Conservation (phyloP, 2,329 filamentous ascomycete species). For the Sclerotinia subarctica region DNA sequence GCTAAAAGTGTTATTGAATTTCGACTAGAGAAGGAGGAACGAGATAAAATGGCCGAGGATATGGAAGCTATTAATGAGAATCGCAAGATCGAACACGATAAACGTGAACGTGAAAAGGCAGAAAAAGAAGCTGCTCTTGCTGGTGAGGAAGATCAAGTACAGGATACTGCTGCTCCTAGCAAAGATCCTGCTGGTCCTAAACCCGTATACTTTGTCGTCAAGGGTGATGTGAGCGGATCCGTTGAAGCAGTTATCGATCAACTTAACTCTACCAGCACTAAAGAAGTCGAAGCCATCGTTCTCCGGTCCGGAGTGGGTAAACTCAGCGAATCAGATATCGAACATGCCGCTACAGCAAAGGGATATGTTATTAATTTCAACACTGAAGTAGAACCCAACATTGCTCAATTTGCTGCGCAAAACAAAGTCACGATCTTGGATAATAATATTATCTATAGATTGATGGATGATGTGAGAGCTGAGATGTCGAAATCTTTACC, state of each 20-base stretch:
- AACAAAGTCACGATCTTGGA: slow-evolving; percentile 75
- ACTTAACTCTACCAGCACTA: slow-evolving; percentile 74
- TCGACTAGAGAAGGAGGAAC: slow-evolving; percentile 67
- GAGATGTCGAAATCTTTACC: slow-evolving; percentile 68
- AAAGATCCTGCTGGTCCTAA: slow-evolving; percentile 43
- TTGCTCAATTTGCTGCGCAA: slow-evolving; percentile 66
- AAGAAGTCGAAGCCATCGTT: slow-evolving; percentile 75
- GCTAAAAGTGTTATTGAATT: slow-evolving; percentile 77
- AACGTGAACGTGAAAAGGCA: slow-evolving; percentile 57
- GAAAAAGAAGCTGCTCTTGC: slow-evolving; percentile 45
- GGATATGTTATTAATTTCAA: slow-evolving; percentile 88
- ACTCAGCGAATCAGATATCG: slow-evolving; percentile 81
- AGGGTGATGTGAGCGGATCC: slow-evolving; percentile 89
- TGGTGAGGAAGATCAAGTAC: slow-evolving; percentile 39
- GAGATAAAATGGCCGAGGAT: slow-evolving; percentile 61
- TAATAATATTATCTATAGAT: slow-evolving; percentile 81
- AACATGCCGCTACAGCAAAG: slow-evolving; percentile 75
- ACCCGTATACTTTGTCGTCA: slow-evolving; percentile 78
- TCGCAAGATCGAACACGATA: slow-evolving; percentile 55
- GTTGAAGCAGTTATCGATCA: slow-evolving; percentile 84
- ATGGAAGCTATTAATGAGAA: slow-evolving; percentile 75
- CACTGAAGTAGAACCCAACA: slow-evolving; percentile 61
- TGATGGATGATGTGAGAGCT: slow-evolving; percentile 68
- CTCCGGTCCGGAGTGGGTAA: slow-evolving; percentile 75
- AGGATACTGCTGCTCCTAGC: slow-evolving; percentile 27